Evolutionary conservation across 2,329 filamentous ascomycete genomes (phyloP).

Genomic region (Fusarium xyrophilum): DNA sequence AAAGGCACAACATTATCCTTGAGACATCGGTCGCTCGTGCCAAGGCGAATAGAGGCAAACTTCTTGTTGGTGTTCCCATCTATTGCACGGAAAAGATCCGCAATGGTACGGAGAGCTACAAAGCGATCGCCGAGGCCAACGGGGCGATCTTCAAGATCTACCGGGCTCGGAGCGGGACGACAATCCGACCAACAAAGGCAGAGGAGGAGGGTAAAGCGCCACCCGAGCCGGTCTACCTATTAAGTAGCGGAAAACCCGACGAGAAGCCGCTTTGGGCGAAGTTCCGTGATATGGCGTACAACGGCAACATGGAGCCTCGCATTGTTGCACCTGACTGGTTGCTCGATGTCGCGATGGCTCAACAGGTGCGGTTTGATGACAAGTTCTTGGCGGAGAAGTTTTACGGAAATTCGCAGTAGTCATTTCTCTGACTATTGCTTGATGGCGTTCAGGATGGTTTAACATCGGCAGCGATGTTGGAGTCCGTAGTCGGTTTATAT

Average conservation of each 20-base stretch:
- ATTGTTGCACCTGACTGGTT: conserved; percentile 91
- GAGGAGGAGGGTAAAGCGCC: conserved; percentile 67
- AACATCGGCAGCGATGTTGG: conserved; percentile 11
- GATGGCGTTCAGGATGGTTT: conserved; percentile 34
- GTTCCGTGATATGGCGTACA: conserved; percentile 80
- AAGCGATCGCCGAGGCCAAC: conserved; percentile 85
- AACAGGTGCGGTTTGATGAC: conserved; percentile 74
- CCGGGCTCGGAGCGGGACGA: conserved; percentile 73
- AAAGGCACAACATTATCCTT: conserved; percentile 73
- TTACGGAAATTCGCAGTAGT: conserved; percentile 42
- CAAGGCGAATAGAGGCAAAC: conserved; percentile 74
- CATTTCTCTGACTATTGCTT: conserved; percentile 6
- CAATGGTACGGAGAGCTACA: conserved; percentile 84
- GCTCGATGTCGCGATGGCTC: conserved; percentile 86
- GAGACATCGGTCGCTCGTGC: conserved; percentile 73
- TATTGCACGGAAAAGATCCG: conserved; percentile 84
- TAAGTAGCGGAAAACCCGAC: conserved; percentile 70
- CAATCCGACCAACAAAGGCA: conserved; percentile 68
- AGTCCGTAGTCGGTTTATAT: conserved; percentile 9
- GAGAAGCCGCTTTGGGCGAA: conserved; percentile 80
- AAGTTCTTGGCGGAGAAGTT: conserved; percentile 64
- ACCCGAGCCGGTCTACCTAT: conserved; percentile 79
- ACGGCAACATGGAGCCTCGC: conserved; percentile 78
- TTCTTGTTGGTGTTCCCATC: conserved; percentile 78
- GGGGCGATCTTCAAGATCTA: conserved; percentile 84